phyloP scores from a whole-genome alignment of 2,329 filamentous ascomycete species.

The Sclerotinia spermophila region DNA sequence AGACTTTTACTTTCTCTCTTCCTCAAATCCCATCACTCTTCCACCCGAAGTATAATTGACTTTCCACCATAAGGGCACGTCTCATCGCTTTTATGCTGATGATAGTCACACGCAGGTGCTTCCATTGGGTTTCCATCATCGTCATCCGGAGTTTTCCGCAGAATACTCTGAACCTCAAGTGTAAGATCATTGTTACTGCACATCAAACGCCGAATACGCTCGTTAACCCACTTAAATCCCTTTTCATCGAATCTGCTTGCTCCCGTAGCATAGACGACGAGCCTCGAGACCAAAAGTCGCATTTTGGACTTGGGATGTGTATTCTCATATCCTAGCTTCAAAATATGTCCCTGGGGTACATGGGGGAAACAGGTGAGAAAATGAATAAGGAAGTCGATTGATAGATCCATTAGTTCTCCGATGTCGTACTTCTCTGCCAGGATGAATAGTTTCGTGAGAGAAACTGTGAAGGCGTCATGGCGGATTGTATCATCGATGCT shows the following conservation, averaged over 20 bases:
- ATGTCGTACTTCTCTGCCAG: neutral
- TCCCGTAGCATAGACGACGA: neutral
- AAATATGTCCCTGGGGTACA: fast-evolving
- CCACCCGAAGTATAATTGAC: neutral
- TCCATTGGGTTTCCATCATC: neutral
- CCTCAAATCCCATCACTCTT: too few relatives aligned
- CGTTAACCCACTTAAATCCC: neutral
- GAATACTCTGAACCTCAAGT: neutral
- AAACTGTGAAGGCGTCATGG: too few relatives aligned
- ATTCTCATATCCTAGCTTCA: neutral
- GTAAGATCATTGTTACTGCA: neutral
- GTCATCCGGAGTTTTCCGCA: neutral
- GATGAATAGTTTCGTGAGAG: neutral
- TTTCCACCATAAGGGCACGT: neutral
- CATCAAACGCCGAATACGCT: neutral
- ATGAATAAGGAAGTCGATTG: neutral
- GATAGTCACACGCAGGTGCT: neutral
- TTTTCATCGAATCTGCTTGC: too few relatives aligned
- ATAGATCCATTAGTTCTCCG: neutral
- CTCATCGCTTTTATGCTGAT: neutral
- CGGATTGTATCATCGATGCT: neutral
- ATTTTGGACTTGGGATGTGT: neutral
- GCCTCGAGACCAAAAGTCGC: neutral
- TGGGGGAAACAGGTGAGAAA: fast-evolving
- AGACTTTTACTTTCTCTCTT: too few relatives aligned